Conservation (phyloP, 75 land plant species). For the Azolla pinnata region DNA sequence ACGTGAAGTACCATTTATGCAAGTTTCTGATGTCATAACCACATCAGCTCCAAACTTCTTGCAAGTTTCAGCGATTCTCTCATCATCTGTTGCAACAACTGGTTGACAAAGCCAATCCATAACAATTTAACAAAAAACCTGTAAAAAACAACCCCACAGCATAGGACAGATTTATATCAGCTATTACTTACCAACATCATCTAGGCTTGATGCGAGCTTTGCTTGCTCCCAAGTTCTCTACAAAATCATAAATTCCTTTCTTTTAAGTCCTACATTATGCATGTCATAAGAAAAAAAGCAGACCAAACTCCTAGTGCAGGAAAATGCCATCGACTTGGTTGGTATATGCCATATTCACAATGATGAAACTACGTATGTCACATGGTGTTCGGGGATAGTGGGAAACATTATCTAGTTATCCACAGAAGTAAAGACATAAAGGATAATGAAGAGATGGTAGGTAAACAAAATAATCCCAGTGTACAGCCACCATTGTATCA, state of each 20-base stretch:
- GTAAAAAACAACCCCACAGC: background rate
- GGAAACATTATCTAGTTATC: no score
- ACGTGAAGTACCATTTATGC: constrained; percentile 96
- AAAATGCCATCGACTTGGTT: no score
- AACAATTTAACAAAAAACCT: no score
- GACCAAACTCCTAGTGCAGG: background rate
- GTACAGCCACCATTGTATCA: no score
- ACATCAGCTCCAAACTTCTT: constrained; percentile 87
- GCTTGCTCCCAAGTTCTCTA: constrained; percentile 99
- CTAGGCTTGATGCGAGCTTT: constrained; percentile 57
- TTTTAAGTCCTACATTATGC: constrained; percentile 3
- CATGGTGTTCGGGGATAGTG: no score
- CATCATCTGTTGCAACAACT: constrained; percentile 99
- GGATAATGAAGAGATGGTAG: no score
- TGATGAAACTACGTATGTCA: no score
- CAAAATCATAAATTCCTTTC: constrained; percentile 5
- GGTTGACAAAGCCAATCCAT: no score
- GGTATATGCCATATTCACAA: no score
- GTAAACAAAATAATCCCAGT: no score
- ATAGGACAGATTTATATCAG: background rate
- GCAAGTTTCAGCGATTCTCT: constrained; percentile 82
- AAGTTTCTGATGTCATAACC: constrained; percentile 81
- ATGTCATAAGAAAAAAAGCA: no score
- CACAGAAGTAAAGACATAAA: no score
- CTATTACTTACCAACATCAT: constrained; percentile 68